Evolutionary conservation across 2,329 filamentous ascomycete genomes (phyloP), one percentile per base, ranked within the genome.

Genomic region (Sporothrix curviconia): DNA sequence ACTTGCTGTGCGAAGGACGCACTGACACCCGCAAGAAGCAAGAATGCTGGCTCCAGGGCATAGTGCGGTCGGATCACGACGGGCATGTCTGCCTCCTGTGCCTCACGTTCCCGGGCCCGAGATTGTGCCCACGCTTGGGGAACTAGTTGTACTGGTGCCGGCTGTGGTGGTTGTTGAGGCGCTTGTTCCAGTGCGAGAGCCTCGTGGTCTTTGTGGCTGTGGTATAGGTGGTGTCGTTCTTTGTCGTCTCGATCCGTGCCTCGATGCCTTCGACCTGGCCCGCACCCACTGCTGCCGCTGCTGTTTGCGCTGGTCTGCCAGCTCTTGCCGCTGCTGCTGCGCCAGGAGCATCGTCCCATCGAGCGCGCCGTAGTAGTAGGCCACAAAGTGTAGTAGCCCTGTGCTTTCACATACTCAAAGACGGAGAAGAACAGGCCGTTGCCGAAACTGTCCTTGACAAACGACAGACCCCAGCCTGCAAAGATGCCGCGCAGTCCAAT

Each of bases 401-500:
- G 87, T 11, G 83, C 85, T 68, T 91, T 91, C 66, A 90, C 74
- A 49, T 83, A 88, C 71, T 92, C 88, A 62, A 92, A 91, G 0
- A 81, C 82, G 64, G 80, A 82, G 70, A 92, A 92, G 76, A 90
- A 90, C 17, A 88, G 70, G 36, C 84, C 87, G 55, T 80, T 83
- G 12, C 87, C 87, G 6, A 88, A 69, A 28, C 83, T 82, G 65
- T 90, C 87, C 64, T 90, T 89, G 43, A 84, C 65, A 40, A 90
- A 78, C 0, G 82, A 85, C 2, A 92, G 70, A 0, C 81, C 77
- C 81, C 84, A 91, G 40, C 87, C 87, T 1, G 87, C 86, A 65
- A 90, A 90, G 32, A 90, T 81, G 22, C 87, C 88, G 7, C 85
- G 79, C 4, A 82, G 66, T 0, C 88, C 87, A 59, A 92, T 90